Evolutionary conservation across 352 stramenopile species (phyloP), one percentile per base, ranked within the genome.

Genomic region (Globisporangium acanthophoron): DNA sequence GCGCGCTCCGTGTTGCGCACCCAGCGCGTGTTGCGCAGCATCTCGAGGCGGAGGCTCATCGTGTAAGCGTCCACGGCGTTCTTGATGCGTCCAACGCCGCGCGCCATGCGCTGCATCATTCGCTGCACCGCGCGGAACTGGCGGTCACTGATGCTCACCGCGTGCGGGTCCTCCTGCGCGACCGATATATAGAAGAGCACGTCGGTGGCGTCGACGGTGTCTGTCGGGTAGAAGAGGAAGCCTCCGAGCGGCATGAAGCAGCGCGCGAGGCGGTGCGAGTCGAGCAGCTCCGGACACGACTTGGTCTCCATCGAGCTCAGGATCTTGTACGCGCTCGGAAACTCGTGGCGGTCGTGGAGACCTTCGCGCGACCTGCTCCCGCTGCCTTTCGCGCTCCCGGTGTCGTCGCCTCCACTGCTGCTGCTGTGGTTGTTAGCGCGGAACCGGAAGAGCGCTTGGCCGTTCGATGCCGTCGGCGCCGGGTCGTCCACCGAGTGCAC

Each of bases 111-210:
- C 44, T 76, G 66, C 52, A 82, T 65, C 37, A 88, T 74, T 18
- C 58, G 62, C 54, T 90, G 74, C 9, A 87, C 64, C 3, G 78
- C 74, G 4, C 76, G 78, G 58, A 88, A 88, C 41, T 90, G 80
- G 1, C 80, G 75, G 35, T 86, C 69, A 47, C 73, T 76, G 52
- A 67, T 74, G 56, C 61, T 69, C 40, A 50, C 56, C 3, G 44
- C 41, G 35, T 58, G 7, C 55, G 60, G 7, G 45, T 70, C 47
- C 50, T 45, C 48, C 58, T 68, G 61, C 2, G 59, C 59, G 31
- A 89, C 59, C 29, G 68, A 87, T 68, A 89, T 78, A 62, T 78
- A 88, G 59, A 90, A 93, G 11, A 93, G 76, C n/a, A 92, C 80
- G 37, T 88, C 76, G 8, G 80, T 92, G 29, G 68, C 63, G 27